Base-by-base conservation (phyloP, 257 asterid species). In the Solanum ahanhuiri region DNA sequence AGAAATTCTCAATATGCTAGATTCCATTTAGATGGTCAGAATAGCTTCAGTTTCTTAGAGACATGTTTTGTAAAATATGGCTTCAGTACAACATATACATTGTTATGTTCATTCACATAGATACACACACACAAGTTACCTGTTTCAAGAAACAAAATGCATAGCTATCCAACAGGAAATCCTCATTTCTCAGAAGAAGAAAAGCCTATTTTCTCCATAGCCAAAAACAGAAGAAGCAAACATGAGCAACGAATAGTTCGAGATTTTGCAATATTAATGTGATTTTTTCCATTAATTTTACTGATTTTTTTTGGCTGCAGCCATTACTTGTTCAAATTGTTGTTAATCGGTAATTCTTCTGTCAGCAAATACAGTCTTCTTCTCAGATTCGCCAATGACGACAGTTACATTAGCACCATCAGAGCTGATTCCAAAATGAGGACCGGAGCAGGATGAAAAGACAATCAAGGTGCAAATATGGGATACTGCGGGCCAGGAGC, bases 401-500 rank as follows among this genome's bases (percentile, higher is more conserved):
- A 96, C 93, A 96, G 98, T 88, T 96, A 95, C 91, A 96, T 96
- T 76, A 96, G 99, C 95, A 96, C 98, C 85, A 96, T 95, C 58
- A 98, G 99, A 89, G 99, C 95, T 86, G 98, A 96, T 92, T 96
- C 95, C 73, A 96, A 96, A 94, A 95, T 96, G 83, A 90, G 98
- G 95, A 96, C 99, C 1, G 69, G 99, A 96, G 94, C 93, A 89
- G 84, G 98, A 96, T 85, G 98, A 97, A 73, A 96, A 96, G 95
- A 96, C 98, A 41, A 92, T 92, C 93, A 95, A 95, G 92, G 94
- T 96, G 85, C 97, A 96, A 87, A 95, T 96, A 88, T 96, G 98
- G 98, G 99, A 94, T 89, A 96, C 99, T 58, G 99, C 96, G 39
- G 99, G 99, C 86, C 99, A 96, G 93, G 99, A 95, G 89, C 94